phyloP scores from a whole-genome alignment of 352 stramenopile species.

The Phytophthora pistaciae region DNA sequence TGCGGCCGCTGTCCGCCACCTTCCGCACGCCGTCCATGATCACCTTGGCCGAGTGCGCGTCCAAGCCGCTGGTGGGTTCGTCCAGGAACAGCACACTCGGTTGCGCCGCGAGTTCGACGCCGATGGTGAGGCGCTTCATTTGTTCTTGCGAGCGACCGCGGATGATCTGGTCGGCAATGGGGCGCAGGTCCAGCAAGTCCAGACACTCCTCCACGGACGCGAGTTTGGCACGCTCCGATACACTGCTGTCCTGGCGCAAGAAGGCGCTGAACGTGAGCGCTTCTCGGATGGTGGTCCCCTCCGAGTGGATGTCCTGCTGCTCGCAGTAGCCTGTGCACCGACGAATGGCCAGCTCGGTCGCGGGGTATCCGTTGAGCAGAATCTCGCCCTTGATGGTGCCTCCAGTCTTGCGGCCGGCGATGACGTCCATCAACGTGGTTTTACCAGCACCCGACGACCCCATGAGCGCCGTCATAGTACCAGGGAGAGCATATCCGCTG shows the following conservation, averaged over 20 bases:
- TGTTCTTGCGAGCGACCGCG: slow-evolving; percentile 51
- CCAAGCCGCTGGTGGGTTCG: slow-evolving; percentile 88
- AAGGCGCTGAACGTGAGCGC: slow-evolving; percentile 89
- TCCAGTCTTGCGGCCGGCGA: slow-evolving; percentile 88
- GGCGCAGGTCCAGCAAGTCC: slow-evolving; percentile 40
- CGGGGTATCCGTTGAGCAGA: slow-evolving; percentile 52
- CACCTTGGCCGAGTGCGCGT: slow-evolving; percentile 84
- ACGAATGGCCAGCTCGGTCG: slow-evolving; percentile 37
- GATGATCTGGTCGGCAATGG: slow-evolving; percentile 49
- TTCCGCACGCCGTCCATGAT: slow-evolving; percentile 87
- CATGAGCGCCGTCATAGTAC: slow-evolving; percentile 59
- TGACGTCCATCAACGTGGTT: slow-evolving; percentile 47
- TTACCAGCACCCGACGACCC: slow-evolving; percentile 77
- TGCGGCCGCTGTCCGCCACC: slow-evolving; percentile 68
- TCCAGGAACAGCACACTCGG: slow-evolving; percentile 89
- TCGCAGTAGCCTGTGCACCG: slow-evolving; percentile 45
- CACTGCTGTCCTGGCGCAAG: slow-evolving; percentile 54
- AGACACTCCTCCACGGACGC: slow-evolving; percentile 44
- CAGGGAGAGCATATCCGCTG: slow-evolving; percentile 49
- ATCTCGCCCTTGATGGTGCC: slow-evolving; percentile 68
- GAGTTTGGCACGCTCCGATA: slow-evolving; percentile 35
- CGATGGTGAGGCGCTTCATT: slow-evolving; percentile 82
- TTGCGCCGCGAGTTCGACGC: slow-evolving; percentile 90
- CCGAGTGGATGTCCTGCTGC: slow-evolving; percentile 31
- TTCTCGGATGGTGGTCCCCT: slow-evolving; percentile 81